phyloP scores from a whole-genome alignment of 371 early-diverging fungal genomes.

The Nematocida minor region DNA sequence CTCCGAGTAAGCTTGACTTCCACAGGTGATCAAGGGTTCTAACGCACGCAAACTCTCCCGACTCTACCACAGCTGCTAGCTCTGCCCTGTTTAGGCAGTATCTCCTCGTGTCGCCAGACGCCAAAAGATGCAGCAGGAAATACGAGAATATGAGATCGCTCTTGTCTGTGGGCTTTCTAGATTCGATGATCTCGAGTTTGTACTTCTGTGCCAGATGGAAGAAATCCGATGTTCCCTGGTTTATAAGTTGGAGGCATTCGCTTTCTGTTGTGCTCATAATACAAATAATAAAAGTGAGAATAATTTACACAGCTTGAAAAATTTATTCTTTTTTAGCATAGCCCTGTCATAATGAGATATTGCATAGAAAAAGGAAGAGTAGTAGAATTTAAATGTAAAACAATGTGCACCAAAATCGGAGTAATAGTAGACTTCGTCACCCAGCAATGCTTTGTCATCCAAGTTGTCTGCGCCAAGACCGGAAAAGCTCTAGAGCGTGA shows the following conservation, averaged over 20 bases:
- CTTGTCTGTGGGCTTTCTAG: neutral
- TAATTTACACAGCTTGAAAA: constrained; percentile 10
- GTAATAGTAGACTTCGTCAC: constrained; percentile 49
- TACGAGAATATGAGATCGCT: constrained; percentile 35
- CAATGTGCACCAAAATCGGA: constrained; percentile 6
- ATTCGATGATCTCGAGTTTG: neutral
- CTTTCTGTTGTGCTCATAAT: constrained; percentile 17
- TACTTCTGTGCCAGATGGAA: constrained; percentile 3
- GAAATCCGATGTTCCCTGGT: neutral
- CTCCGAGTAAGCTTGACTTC: constrained; percentile 15
- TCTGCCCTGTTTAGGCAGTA: constrained; percentile 19
- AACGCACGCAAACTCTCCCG: neutral
- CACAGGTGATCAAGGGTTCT: constrained; percentile 20
- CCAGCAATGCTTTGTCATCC: constrained; percentile 20
- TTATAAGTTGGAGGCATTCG: constrained; percentile 5
- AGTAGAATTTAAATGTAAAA: constrained; percentile 45
- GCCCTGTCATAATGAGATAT: constrained; percentile 49
- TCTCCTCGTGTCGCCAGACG: neutral
- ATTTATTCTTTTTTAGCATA: constrained; percentile 17
- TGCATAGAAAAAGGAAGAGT: constrained; percentile 53
- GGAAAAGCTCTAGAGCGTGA: constrained; percentile 36
- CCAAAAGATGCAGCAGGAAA: constrained; percentile 17
- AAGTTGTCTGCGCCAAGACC: constrained; percentile 36
- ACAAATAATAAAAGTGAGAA: neutral
- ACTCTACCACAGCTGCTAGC: constrained; percentile 4